Percentiles rank a stretch among this genome's conserved stretches.
phyloP scores from a whole-genome alignment of 2,329 filamentous ascomycete species.

The Phyllachora maydis region DNA sequence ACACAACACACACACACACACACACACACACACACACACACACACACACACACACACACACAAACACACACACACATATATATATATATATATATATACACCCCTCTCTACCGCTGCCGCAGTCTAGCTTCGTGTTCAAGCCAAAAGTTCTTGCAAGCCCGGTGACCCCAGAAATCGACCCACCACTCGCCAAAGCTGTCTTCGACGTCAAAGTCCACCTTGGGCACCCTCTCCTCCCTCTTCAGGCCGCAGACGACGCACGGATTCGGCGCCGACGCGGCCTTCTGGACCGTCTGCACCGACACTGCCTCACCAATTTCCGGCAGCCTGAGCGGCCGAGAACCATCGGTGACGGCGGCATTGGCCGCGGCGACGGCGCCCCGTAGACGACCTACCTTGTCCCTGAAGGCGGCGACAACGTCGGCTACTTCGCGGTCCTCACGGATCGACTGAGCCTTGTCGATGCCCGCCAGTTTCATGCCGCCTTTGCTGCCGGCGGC shows the following conservation, averaged over 20 bases:
- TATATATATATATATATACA: neutral
- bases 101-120: constrained; percentile 41
- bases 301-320: constrained; percentile 51
- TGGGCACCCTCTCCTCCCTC: constrained; percentile 62
- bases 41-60: no score
- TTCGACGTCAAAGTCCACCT: constrained; percentile 56
- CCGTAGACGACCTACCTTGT: constrained; percentile 53
- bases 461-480: constrained; percentile 80
- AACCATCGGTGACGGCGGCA: constrained; percentile 10
- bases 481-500: constrained; percentile 44
- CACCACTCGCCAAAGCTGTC: constrained; percentile 97
- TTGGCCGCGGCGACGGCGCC: constrained; percentile 50
- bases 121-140: constrained; percentile 49
- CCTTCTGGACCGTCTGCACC: constrained; percentile 50
- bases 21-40: no score
- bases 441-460: constrained; percentile 60
- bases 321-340: constrained; percentile 32
- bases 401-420: constrained; percentile 53
- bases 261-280: constrained; percentile 48
- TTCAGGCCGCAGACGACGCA: constrained; percentile 80
- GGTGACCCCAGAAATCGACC: constrained; percentile 73
- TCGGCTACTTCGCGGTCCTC: constrained; percentile 76
- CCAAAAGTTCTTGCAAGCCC: constrained; percentile 73
- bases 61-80: no score
- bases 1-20: no score